Evolutionary conservation across 805 yeast genomes (phyloP), one percentile per base, ranked within the genome.

Genomic region (Candida dendrica): DNA sequence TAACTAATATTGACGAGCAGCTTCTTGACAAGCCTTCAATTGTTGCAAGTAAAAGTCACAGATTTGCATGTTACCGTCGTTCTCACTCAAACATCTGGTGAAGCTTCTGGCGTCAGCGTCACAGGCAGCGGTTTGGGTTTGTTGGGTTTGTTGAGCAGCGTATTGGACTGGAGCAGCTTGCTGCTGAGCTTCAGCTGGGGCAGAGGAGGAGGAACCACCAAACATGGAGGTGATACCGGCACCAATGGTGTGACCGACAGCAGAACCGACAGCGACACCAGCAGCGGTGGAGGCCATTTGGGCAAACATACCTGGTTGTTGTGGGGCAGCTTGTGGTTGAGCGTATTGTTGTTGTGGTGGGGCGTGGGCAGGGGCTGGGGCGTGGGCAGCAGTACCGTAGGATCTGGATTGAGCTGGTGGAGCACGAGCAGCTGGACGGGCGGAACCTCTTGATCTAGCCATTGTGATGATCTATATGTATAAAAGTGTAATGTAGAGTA

Each of bases 231-330:
- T 81, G 55, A 93, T 70, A 57, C 98, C 98, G 48, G 95, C 95
- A 69, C 97, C 97, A 45, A 91, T 53, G 34, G 97, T 88, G 74
- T 93, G 98, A 48, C 98, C 98, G 42, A 91, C 81, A 47, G 98
- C 83, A 40, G 96, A 87, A 57, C 98, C 98, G 43, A 93, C 97
- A 42, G 98, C 98, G 36, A 93, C 98, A 81, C 98, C 98, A 39
- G 98, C 98, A 42, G 98, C 98, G 38, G 98, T 93, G 38, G 95
- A 74, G 33, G 98, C 98, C 98, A 93, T 93, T 69, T 93, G 95
- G 46, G 91, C 85, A 58, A 91, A 90, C 61, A 91, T 56, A 56
- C 98, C 97, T 38, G 97, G 97, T 55, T 74, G 77, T 53, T 57
- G 59, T 47, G 73, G 72, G 24, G 49, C 42, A 11, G 75, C 65